phyloP scores from a whole-genome alignment of 139 green algal species.

The Closterium sp. region DNA sequence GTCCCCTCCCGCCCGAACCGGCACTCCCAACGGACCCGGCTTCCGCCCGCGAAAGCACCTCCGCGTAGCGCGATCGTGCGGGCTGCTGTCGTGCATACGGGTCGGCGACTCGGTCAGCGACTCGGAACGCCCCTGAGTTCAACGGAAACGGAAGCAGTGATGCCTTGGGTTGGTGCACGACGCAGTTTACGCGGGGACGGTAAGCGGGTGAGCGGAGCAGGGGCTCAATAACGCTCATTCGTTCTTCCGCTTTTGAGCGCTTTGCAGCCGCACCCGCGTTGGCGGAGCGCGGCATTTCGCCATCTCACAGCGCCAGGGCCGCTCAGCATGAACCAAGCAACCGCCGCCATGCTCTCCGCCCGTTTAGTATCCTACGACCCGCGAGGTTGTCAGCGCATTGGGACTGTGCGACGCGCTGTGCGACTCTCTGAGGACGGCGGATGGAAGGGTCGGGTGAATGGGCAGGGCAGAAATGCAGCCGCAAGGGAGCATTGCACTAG shows the following conservation, averaged over 20 bases:
- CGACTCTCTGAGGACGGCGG: not conserved
- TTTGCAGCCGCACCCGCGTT: not conserved
- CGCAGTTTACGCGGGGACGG: too few species aligned
- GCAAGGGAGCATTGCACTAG: too few species aligned
- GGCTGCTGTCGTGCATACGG: not conserved
- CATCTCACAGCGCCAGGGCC: not conserved
- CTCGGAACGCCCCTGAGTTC: not conserved
- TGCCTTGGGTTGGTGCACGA: not conserved
- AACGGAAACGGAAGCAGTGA: not conserved
- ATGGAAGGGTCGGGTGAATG: not conserved
- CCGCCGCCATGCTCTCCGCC: not conserved
- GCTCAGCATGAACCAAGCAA: not conserved
- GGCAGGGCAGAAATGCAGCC: not conserved
- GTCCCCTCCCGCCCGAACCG: not conserved
- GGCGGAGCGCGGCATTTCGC: too few species aligned
- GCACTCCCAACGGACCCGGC: not conserved
- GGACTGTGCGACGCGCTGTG: not conserved
- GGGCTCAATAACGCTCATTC: not conserved
- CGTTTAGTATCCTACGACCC: not conserved
- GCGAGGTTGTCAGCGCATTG: not conserved
- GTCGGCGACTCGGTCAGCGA: not conserved
- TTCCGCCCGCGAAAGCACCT: not conserved
- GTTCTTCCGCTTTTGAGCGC: not conserved
- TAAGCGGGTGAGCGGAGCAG: not conserved
- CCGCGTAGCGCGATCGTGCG: not conserved